Evolutionary conservation across 2,329 filamentous ascomycete species (phyloP), one percentile per base, ranked within the genome.

Genomic region (Diaporthe velutina): DNA sequence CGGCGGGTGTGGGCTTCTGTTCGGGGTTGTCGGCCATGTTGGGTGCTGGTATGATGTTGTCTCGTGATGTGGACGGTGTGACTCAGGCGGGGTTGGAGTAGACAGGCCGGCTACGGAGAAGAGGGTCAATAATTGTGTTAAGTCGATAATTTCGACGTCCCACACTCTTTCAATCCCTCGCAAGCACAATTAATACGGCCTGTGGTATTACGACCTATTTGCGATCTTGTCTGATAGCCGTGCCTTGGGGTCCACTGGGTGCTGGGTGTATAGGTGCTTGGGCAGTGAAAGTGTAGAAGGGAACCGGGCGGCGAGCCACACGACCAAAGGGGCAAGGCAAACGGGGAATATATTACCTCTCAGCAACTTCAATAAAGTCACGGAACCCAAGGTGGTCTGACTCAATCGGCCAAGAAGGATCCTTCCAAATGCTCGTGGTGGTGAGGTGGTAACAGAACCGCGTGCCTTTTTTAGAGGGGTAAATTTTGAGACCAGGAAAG

Each of bases 1-100:
- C 95, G 76, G 93, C 94, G 55, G 90, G 86, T 19, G 85, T 85
- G 73, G 86, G 86, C 73, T 84, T 85, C 66, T 71, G 55, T 64
- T 76, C 75, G 25, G 73, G n/a, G 35, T 71, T 74, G 70, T 76
- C 75, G 66, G 75, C 75, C 75, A 76, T 76, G 73, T n/a, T 76
- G 73, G 58, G 33, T 50, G 50, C 57, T 48, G 55, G 70, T 40
- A 22, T 58, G 54, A 38, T 48, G n/a, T 28, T 55, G 42, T 48
- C 25, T 30, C 35, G 50, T 55, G 33, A n/a, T 48, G 61, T 33
- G 35, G 40, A n/a, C 28, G 17, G 40, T 67, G 73, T 66, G 67
- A 71, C 73, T 74, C 67, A 67, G 67, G 57, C 25, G 33, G 73
- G 38, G 35, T 54, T 40, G 68, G 58, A 55, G 30, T 25, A 57